These are phyloP conservation scores for Mortierella sp. DNA, from an alignment of 371 early-diverging fungal species.

Conservation along the genomic window DNA sequence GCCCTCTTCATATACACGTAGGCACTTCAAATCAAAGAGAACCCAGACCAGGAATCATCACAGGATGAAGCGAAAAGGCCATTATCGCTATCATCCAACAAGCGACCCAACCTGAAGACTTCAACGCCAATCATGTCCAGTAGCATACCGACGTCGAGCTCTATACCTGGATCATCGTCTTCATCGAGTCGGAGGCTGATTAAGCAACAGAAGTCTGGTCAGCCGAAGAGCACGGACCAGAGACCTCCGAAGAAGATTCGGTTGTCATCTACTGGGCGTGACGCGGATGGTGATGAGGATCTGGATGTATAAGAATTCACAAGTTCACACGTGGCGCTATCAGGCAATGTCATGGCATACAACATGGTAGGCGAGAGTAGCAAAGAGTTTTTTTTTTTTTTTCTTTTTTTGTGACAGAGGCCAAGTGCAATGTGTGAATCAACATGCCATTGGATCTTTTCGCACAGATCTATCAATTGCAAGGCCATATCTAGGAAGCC, in stretches of 20 bases:
- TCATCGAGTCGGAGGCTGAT: constrained; percentile 33
- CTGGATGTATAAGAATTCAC: constrained; percentile 21
- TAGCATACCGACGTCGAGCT: constrained; percentile 12
- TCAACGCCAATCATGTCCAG: constrained; percentile 16
- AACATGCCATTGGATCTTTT: no score
- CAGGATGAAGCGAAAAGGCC: constrained; percentile 60
- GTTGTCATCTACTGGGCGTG: constrained; percentile 43
- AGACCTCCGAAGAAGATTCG: constrained; percentile 49
- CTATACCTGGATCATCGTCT: constrained; percentile 9
- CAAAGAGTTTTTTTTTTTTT: background rate
- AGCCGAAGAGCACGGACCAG: constrained; percentile 22
- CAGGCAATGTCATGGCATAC: no score
- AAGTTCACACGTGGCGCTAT: no score
- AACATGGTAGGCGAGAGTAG: no score
- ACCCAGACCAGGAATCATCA: constrained; percentile 65
- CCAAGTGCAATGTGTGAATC: no score
- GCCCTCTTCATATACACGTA: constrained; percentile 12
- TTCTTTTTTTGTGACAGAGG: background rate
- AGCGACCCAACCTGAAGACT: constrained; percentile 41
- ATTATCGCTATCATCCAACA: constrained; percentile 20
- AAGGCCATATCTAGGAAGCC: background rate
- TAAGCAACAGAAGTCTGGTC: constrained; percentile 43
- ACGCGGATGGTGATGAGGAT: constrained; percentile 48
- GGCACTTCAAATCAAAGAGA: constrained; percentile 68
- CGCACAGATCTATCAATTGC: no score